These are phyloP conservation scores for Pseudogymnoascus destructans DNA, from an alignment of 2,329 filamentous ascomycete genomes.

Conservation along the genomic window DNA sequence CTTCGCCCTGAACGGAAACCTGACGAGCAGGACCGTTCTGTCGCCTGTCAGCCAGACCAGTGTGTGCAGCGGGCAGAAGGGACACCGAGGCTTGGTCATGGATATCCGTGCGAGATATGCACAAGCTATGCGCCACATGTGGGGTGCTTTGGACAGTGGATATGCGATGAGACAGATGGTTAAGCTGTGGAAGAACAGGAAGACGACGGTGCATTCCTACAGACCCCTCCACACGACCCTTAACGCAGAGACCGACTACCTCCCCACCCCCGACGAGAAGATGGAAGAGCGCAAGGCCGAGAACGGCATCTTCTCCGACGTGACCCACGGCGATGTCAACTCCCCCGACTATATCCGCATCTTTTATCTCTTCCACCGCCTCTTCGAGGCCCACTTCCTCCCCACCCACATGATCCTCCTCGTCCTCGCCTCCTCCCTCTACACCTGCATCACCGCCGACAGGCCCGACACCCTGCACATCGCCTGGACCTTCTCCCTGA, in stretches of 20 bases:
- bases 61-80: constrained; percentile 45
- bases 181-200: constrained; percentile 45
- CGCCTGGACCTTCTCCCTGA: constrained; percentile 45
- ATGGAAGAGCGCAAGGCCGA: constrained; percentile 22
- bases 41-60: constrained; percentile 63
- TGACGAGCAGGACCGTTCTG: constrained; percentile 49
- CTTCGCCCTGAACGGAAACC: constrained; percentile 57
- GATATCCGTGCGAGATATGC: constrained; percentile 55
- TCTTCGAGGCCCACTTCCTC: constrained; percentile 65
- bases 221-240: constrained; percentile 41
- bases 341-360: constrained; percentile 42
- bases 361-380: constrained; percentile 46
- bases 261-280: constrained; percentile 17
- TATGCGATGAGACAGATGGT: constrained; percentile 46
- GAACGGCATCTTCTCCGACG: constrained; percentile 42
- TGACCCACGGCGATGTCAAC: constrained; percentile 38
- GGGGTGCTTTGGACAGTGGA: constrained; percentile 58
- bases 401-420: constrained; percentile 55
- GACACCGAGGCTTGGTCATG: constrained; percentile 38
- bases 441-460: constrained; percentile 40
- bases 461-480: constrained; percentile 40
- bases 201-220: constrained; percentile 41
- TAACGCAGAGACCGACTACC: constrained; percentile 24
- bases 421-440: constrained; percentile 48
- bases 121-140: constrained; percentile 64